Evolutionary conservation across 2,329 filamentous ascomycete genomes (phyloP), one percentile per base, ranked within the genome.

Genomic region (Paecilomyces sp.): DNA sequence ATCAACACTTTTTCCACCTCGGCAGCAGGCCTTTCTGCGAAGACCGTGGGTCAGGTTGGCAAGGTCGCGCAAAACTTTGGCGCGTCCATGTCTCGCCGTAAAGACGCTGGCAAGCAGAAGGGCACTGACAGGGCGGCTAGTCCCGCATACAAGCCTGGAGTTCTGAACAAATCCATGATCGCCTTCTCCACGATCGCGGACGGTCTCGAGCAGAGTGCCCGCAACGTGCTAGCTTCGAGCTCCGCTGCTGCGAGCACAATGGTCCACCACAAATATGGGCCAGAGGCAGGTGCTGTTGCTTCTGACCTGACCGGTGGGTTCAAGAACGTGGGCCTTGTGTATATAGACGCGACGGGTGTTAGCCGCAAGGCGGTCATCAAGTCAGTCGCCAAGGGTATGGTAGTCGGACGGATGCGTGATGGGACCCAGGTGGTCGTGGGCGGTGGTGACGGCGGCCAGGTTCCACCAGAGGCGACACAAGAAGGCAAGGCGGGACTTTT

Each of bases 281-380:
- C 83, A 1, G 91, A 99, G 75, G 94, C 94, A 0, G 91, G 92
- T 15, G 82, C 87, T 36, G 81, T 97, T 15, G 88, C 91, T 1
- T 82, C 82, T 51, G 82, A 90, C 57, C 76, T 99, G 22, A 90
- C 91, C 0, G 88, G 91, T 4, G 93, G 92, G 25, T 87, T 97
- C 68, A 96, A 94, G 82, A 99, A 97, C 65, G 94, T 97, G 7
- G 94, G 92, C 5, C 82, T 99, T 30, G 94, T 99, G 33, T 99
- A 99, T 72, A 96, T 99, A 62, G 94, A 99, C 68, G 93, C 95
- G 1, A 89, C 92, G 0, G 94, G 94, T 36, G 94, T 99, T 1
- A 96, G 90, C 58, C 83, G 94, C 51, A 86, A 88, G 62, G 94
- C 94, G 0, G 86, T 99, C 52, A 84, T 99, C 71, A 99, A 97